phyloP scores from a whole-genome alignment of 768 basidiomycete genomes.

The Boletus subparvulus region DNA sequence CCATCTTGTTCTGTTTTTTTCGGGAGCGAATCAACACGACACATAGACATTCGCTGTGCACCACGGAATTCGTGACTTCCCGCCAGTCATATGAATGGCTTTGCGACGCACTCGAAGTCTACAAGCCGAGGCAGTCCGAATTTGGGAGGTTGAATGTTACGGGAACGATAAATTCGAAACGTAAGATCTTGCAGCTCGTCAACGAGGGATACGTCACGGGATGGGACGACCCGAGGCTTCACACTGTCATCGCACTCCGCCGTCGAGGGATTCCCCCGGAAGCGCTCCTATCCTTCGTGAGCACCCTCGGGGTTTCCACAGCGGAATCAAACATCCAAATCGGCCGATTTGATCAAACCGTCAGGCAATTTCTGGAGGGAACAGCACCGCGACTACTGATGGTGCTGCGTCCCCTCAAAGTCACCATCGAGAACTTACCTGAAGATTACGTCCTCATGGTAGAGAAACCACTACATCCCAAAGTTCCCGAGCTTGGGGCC shows the following conservation, averaged over 20 bases:
- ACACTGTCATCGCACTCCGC: slow-evolving; percentile 93
- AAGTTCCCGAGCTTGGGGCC: slow-evolving; percentile 83
- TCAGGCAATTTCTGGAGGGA: slow-evolving; percentile 88
- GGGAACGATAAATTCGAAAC: slow-evolving; percentile 95
- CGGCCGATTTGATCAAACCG: slow-evolving; percentile 83
- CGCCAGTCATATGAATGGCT: slow-evolving; percentile 99
- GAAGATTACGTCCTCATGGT: slow-evolving; percentile 82
- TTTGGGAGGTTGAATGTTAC: slow-evolving; percentile 91
- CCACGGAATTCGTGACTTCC: slow-evolving; percentile 91
- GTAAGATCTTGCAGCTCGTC: slow-evolving; percentile 89
- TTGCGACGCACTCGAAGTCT: slow-evolving; percentile 95
- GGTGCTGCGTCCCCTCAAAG: slow-evolving; percentile 87
- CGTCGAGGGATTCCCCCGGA: slow-evolving; percentile 96
- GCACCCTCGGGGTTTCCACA: slow-evolving; percentile 91
- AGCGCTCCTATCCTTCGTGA: slow-evolving; percentile 91
- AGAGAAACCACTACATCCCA: slow-evolving; percentile 92
- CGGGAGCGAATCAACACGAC: not conserved
- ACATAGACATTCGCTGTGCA: slow-evolving; percentile 91
- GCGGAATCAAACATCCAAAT: slow-evolving; percentile 81
- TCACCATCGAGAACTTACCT: slow-evolving; percentile 87
- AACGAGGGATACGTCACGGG: slow-evolving; percentile 79
- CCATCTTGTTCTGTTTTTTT: not conserved
- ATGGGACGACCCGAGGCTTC: slow-evolving; percentile 98
- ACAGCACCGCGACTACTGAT: slow-evolving; percentile 86
- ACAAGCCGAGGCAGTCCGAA: slow-evolving; percentile 96